Base-by-base conservation (phyloP, 179 eudicot genomes). In the Amaranthus tricolor region DNA sequence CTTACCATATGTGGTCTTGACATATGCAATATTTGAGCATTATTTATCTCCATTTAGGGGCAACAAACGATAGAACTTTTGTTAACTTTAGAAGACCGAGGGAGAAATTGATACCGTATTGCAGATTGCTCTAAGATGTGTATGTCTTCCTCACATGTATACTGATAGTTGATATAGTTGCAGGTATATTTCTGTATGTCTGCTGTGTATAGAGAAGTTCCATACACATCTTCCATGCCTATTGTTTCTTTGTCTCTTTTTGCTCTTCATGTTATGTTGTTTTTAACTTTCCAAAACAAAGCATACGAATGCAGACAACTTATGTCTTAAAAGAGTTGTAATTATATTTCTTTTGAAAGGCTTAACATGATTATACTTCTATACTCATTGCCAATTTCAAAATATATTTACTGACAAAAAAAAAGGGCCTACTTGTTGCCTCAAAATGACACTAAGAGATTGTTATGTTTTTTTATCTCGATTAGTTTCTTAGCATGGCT, bases 401-500 rank as follows among this genome's bases (percentile, higher is more conserved):
- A 31, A 31, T 2, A 31, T 31, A 31, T 31, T 31, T 31, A 31
- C 40, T 2, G 40, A 31, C 40, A 31, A 31, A 31, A 31, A 60
- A 6, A 19, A 20, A n/a, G n/a, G 63, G 40, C 19, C 63, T 5
- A 9, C 11, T 44, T 62, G 13, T 15, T 62, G 14, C 45, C 47
- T 31, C 24, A 45, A 62, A 62, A 21, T 62, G 16, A 44, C 6
- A 45, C 53, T 10, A 21, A 6, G 20, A 47, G 69, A 65, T 48
- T 45, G 16, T 1, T 52, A 6, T 68, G 59, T 66, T 24, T 3
- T 68, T 43, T 70, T 52, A 10, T 16, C 43, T 59, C 31, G 60
- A 64, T 49, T 66, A 31, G 17, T 17, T 44, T 77, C 24, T 57
- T 20, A 40, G 54, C 47, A 57, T 66, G 64, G 66, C 71, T 49